Percentiles rank a stretch among this genome's conserved stretches.
These are phyloP conservation scores for Niebla homalea DNA, from an alignment of 495 filamentous ascomycete species.

Conservation along the genomic window DNA sequence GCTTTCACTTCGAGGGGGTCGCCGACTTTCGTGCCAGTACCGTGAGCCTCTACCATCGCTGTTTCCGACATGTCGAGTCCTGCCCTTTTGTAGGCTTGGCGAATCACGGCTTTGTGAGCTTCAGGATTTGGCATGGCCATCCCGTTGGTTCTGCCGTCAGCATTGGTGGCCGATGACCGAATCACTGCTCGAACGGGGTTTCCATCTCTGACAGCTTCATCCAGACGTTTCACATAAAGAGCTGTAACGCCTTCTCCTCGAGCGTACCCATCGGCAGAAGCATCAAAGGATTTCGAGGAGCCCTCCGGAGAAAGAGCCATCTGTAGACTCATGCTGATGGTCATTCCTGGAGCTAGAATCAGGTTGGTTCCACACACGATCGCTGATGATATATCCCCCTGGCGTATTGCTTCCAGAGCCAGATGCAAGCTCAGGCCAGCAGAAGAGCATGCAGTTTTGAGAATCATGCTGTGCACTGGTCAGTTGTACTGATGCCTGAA, in stretches of 20 bases:
- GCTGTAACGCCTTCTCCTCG: conserved; percentile 41
- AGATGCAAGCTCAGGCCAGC: conserved; percentile 23
- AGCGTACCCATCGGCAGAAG: conserved; percentile 48
- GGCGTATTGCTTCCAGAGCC: conserved; percentile 23
- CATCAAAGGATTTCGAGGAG: conserved; percentile 47
- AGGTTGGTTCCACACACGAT: conserved; percentile 30
- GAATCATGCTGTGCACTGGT: conserved; percentile 11
- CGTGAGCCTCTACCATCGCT: conserved; percentile 26
- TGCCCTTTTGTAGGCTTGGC: conserved; percentile 15
- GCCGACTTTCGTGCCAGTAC: conserved; percentile 28
- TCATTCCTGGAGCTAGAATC: conserved; percentile 25
- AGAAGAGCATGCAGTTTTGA: conserved; percentile 29
- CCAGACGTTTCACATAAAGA: conserved; percentile 24
- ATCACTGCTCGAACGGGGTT: conserved; percentile 30
- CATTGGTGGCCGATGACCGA: conserved; percentile 22
- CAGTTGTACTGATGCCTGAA: no score
- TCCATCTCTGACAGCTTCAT: conserved; percentile 23
- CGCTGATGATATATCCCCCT: conserved; percentile 27
- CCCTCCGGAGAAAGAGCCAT: conserved; percentile 18
- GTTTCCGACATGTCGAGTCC: conserved; percentile 6
- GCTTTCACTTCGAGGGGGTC: conserved; percentile 32
- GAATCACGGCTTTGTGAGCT: conserved; percentile 12
- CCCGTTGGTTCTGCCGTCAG: conserved; percentile 21
- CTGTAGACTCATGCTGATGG: conserved; percentile 17
- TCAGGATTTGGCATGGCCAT: background rate